Evolutionary conservation across 2,329 filamentous ascomycete species (phyloP).

Genomic region (Sporothrix brunneoviolacea): DNA sequence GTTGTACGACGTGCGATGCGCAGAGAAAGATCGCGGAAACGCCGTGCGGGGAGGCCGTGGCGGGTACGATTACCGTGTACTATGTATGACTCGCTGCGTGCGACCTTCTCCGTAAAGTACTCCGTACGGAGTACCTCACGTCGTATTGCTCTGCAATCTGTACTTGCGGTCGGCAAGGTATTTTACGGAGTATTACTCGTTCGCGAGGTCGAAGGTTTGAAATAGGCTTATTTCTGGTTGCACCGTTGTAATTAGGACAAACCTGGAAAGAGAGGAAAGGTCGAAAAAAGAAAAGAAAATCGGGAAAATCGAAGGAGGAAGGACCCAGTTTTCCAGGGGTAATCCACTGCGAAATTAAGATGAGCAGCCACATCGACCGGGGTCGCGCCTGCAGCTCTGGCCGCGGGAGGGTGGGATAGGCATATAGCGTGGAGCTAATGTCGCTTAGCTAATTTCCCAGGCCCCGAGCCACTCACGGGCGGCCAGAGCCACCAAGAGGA

Average conservation of each 20-base stretch:
- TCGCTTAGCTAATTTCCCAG: slow-evolving; percentile 31
- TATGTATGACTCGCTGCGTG: too few species aligned
- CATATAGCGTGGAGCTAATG: slow-evolving; percentile 20
- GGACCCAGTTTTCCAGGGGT: slow-evolving; percentile 20
- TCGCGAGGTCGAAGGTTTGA: too few species aligned
- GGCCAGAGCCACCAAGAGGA: background rate
- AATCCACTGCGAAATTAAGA: slow-evolving; percentile 16
- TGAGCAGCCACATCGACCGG: slow-evolving; percentile 9
- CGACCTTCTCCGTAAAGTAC: too few species aligned
- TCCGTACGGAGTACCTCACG: too few species aligned
- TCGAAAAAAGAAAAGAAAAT: background rate
- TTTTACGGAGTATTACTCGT: too few species aligned
- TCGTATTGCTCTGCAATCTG: background rate
- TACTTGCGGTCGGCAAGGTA: background rate
- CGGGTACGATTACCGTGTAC: background rate
- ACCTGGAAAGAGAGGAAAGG: background rate
- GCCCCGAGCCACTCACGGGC: slow-evolving; percentile 10
- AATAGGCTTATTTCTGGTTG: too few species aligned
- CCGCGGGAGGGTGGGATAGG: slow-evolving; percentile 7
- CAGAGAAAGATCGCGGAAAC: background rate
- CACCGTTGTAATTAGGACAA: too few species aligned
- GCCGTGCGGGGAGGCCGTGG: background rate
- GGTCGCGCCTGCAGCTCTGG: slow-evolving; percentile 8
- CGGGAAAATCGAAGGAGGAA: background rate
- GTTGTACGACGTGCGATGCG: background rate